phyloP scores from a whole-genome alignment of 202 grass and related monocot species.

The Zizania palustris region DNA sequence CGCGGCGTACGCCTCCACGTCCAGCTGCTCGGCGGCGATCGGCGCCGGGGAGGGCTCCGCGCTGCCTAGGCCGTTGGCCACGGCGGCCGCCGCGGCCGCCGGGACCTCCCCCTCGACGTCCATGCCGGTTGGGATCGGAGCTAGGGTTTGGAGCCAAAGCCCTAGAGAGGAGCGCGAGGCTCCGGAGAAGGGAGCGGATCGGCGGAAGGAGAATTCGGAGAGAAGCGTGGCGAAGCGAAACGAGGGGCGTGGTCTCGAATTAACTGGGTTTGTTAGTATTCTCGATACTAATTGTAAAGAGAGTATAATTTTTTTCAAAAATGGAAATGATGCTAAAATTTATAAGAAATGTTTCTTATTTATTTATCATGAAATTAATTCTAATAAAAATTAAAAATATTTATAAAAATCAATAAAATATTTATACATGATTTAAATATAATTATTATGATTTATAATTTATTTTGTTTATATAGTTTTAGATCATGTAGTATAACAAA shows the following conservation, averaged over 20 bases:
- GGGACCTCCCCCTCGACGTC: constrained; percentile 70
- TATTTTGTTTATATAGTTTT: no score
- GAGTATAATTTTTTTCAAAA: no score
- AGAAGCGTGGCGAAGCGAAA: background rate
- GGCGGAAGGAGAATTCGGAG: background rate
- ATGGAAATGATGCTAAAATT: no score
- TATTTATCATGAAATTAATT: no score
- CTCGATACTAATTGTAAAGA: no score
- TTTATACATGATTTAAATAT: no score
- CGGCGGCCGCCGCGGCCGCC: constrained; percentile 50
- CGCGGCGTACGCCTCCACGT: constrained; percentile 89
- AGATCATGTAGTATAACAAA: no score
- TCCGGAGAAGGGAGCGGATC: background rate
- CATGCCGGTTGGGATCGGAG: constrained; percentile 47
- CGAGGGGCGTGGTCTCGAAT: constrained; percentile 7
- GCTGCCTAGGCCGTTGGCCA: constrained; percentile 53
- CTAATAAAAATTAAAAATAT: no score
- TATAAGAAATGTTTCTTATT: no score
- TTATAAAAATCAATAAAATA: no score
- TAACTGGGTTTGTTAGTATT: background rate
- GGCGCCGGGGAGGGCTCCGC: constrained; percentile 47
- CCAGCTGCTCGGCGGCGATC: constrained; percentile 72
- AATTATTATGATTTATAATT: no score
- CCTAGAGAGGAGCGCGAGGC: background rate
- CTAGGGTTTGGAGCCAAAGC: constrained; percentile 24